These are phyloP conservation scores for Cutaneotrichosporon mucoides DNA, from an alignment of 1,284 basidiomycete genomes.

Conservation along the genomic window DNA sequence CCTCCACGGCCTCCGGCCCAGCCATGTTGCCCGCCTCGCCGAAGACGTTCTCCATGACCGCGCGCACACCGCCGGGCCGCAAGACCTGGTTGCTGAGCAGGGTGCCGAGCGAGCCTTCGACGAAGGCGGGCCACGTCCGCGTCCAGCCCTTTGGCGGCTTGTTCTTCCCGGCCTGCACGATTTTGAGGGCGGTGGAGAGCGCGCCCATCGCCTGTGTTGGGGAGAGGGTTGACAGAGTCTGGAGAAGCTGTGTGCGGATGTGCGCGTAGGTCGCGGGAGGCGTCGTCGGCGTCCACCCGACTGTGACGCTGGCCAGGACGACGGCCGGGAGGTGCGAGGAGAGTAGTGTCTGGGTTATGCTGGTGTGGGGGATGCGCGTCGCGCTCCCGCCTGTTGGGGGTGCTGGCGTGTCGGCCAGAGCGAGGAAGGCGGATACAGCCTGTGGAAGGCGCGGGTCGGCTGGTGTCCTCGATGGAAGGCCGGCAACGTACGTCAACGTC, in stretches of 20 bases:
- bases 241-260: slow-evolving; percentile 18
- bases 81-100: slow-evolving; percentile 33
- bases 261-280: slow-evolving; percentile 17
- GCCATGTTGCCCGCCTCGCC: slow-evolving; percentile 31
- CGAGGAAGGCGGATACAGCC: slow-evolving; percentile 16
- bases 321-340: slow-evolving; percentile 28
- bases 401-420: slow-evolving; percentile 18
- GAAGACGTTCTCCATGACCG: slow-evolving; percentile 39
- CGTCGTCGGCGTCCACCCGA: slow-evolving; percentile 34
- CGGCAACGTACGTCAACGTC: slow-evolving; percentile 19
- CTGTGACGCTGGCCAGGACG: slow-evolving; percentile 25
- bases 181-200: slow-evolving; percentile 27
- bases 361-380: slow-evolving; percentile 2
- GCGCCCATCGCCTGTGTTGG: slow-evolving; percentile 30
- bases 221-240: slow-evolving; percentile 18
- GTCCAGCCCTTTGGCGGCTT: slow-evolving; percentile 24
- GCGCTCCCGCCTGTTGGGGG: slow-evolving; percentile 19
- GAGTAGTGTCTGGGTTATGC: slow-evolving; percentile 27
- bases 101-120: slow-evolving; percentile 24
- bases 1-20: slow-evolving; percentile 27
- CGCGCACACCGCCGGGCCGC: slow-evolving; percentile 33
- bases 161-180: slow-evolving; percentile 12
- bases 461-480: slow-evolving; percentile 8
- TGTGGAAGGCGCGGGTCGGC: slow-evolving; percentile 4
- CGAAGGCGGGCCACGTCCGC: slow-evolving; percentile 34